These are phyloP conservation scores for Pseudofabraea citricarpa DNA, from an alignment of 2,329 filamentous ascomycete species.

Conservation along the genomic window DNA sequence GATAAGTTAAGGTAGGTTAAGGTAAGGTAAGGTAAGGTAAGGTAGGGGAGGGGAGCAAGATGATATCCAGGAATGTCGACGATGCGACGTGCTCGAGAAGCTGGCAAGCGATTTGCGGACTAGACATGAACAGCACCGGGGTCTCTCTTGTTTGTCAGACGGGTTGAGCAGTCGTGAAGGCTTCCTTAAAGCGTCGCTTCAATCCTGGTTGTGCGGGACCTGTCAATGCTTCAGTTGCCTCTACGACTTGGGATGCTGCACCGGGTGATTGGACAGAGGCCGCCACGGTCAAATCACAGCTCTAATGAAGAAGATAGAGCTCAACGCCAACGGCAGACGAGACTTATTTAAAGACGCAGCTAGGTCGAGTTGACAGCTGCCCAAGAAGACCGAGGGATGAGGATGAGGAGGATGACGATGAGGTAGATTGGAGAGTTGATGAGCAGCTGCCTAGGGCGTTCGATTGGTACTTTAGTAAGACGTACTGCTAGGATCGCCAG, in stretches of 20 bases:
- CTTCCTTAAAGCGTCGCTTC: neutral
- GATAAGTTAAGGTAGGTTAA: neutral
- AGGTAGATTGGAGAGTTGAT: neutral
- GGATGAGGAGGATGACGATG: constrained; percentile 4
- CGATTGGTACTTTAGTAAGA: neutral
- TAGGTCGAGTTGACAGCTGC: neutral
- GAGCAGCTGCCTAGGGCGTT: neutral
- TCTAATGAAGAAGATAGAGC: neutral
- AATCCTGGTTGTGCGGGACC: neutral
- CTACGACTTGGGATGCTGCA: neutral
- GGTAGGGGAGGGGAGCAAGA: neutral
- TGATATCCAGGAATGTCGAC: neutral
- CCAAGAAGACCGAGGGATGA: constrained; percentile 1
- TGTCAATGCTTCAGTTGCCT: constrained; percentile 11
- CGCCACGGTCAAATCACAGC: neutral
- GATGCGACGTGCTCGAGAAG: too few relatives aligned
- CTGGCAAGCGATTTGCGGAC: too few relatives aligned
- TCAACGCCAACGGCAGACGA: neutral
- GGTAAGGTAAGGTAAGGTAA: neutral
- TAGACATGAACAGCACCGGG: too few relatives aligned
- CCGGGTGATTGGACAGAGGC: constrained; percentile 10
- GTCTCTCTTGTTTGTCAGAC: too few relatives aligned
- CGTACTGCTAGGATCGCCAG: constrained; percentile 14
- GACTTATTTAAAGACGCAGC: neutral
- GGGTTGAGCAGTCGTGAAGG: too few relatives aligned